Conservation (phyloP, 2,329 filamentous ascomycete species). For the Akanthomyces muscarius region DNA sequence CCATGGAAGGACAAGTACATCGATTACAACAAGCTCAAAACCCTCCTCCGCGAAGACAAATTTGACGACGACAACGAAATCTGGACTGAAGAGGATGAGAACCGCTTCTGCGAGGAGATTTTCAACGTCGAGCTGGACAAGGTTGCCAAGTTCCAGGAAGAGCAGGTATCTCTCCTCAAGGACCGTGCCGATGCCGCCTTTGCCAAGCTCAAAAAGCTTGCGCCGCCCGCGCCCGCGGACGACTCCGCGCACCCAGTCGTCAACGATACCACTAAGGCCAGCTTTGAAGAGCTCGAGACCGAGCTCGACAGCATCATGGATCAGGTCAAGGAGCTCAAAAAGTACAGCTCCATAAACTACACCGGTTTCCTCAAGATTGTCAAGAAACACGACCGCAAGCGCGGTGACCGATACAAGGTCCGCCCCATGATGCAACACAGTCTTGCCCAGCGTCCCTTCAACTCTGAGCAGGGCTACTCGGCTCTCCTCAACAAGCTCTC, state of each 20-base stretch:
- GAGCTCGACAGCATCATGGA: conserved; percentile 86
- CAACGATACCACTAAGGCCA: conserved; percentile 42
- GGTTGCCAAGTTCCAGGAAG: conserved; percentile 82
- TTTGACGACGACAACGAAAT: conserved; percentile 58
- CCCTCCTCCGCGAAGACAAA: conserved; percentile 73
- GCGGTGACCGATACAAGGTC: conserved; percentile 81
- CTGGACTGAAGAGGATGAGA: conserved; percentile 95
- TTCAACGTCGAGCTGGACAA: conserved; percentile 94
- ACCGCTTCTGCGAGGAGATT: conserved; percentile 88
- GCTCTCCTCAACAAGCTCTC: conserved; percentile 87
- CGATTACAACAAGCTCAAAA: conserved; percentile 91
- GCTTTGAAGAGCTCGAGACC: conserved; percentile 66
- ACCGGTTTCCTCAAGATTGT: conserved; percentile 96
- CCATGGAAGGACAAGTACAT: conserved; percentile 95
- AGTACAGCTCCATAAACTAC: conserved; percentile 94
- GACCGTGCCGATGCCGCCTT: conserved; percentile 52
- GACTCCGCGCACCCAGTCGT: conserved; percentile 39
- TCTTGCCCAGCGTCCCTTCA: conserved; percentile 84
- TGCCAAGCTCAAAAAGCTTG: conserved; percentile 74
- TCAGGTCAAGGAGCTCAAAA: conserved; percentile 89
- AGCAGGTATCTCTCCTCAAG: conserved; percentile 61
- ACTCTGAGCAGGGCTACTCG: conserved; percentile 84
- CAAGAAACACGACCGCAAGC: conserved; percentile 97
- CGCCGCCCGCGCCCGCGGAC: conserved; percentile 45
- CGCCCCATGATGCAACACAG: conserved; percentile 88